Conservation (phyloP, 2,329 filamentous ascomycete genomes). For the Hypomyces rosellus region DNA sequence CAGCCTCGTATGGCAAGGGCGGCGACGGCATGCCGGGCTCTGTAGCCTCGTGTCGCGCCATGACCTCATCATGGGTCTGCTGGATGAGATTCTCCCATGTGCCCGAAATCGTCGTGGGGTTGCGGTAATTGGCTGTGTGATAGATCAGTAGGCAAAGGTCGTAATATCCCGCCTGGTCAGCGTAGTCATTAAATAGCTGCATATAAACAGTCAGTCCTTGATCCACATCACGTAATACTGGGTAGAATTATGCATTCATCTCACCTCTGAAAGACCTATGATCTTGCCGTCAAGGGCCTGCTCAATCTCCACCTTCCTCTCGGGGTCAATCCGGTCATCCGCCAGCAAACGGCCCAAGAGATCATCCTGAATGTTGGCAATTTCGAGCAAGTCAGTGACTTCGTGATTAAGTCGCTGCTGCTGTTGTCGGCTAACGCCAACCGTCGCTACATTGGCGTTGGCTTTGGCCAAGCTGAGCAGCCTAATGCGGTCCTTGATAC, state of each 20-base stretch:
- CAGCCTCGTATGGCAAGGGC: slow-evolving; percentile 61
- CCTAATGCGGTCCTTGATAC: slow-evolving; percentile 79
- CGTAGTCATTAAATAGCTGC: slow-evolving; percentile 87
- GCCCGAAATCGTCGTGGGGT: slow-evolving; percentile 71
- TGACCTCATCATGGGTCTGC: slow-evolving; percentile 56
- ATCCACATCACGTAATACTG: background rate
- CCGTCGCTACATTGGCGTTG: slow-evolving; percentile 79
- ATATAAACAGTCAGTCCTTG: slow-evolving; percentile 14
- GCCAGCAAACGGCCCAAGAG: slow-evolving; percentile 69
- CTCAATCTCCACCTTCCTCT: slow-evolving; percentile 59
- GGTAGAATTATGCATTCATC: slow-evolving; percentile 21
- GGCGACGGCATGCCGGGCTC: slow-evolving; percentile 31
- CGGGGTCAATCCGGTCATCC: slow-evolving; percentile 62
- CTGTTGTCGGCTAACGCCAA: slow-evolving; percentile 68
- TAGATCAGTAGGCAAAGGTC: slow-evolving; percentile 92
- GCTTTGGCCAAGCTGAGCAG: slow-evolving; percentile 87
- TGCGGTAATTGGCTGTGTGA: slow-evolving; percentile 85
- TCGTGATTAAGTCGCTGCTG: slow-evolving; percentile 82
- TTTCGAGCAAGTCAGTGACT: slow-evolving; percentile 78
- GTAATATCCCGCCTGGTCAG: slow-evolving; percentile 86
- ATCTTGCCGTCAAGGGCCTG: slow-evolving; percentile 71
- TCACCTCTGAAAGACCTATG: slow-evolving; percentile 67
- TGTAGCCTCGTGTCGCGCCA: slow-evolving; percentile 39
- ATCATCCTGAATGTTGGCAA: slow-evolving; percentile 93
- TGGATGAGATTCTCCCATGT: slow-evolving; percentile 83